Base-by-base conservation (phyloP, 2,329 filamentous ascomycete genomes). In the Nannizziopsis arthrosporioides region DNA sequence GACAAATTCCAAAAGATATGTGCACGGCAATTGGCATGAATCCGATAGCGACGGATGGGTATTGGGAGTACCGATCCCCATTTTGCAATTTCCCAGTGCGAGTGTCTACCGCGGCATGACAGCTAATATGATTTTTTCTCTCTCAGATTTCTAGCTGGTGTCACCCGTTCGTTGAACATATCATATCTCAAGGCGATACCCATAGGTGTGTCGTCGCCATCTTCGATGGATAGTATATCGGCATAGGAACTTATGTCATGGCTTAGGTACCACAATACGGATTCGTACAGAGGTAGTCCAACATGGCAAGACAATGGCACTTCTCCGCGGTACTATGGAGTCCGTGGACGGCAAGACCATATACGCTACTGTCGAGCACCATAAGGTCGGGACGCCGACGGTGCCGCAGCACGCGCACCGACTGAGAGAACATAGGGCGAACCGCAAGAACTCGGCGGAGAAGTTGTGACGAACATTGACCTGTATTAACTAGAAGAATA, bases 331-430 rank as follows among this genome's bases (percentile, higher is more conserved):
- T 2, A 63, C 63, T 36, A 75, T 77, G 69, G 70, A 64, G 4
- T 72, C 67, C 44, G 56, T 67, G 12, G 72, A 76, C 55, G 70
- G 71, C 0, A 70, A 67, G 53, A 65, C 59, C 0, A 63, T 68
- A 5, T 75, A 72, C 53, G 72, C 68, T 45, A 73, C 72, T 1
- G 71, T 64, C 32, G 73, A 76, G 56, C 72, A 76, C 52, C 73
- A 76, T 57, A 76, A 76, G 52, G 71, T 75, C 9, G 65, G 67
- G 44, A 59, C 68, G 4, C 66, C 70, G 9, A 67, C 68, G 18
- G 57, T 56, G 38, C 51, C 61, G 15, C 63, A 68, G 40, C 68
- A 73, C 55, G 35, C 43, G n/a, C 38, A 40, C 34, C 42, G 35
- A 32, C 27, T 39, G 14, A 39, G 44, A 22, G 35, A 22, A n/a